Evolutionary conservation across 108 stramenopile species (phyloP), one percentile per base, ranked within the genome.

Genomic region (Pseudonitzschia delicatissima): DNA sequence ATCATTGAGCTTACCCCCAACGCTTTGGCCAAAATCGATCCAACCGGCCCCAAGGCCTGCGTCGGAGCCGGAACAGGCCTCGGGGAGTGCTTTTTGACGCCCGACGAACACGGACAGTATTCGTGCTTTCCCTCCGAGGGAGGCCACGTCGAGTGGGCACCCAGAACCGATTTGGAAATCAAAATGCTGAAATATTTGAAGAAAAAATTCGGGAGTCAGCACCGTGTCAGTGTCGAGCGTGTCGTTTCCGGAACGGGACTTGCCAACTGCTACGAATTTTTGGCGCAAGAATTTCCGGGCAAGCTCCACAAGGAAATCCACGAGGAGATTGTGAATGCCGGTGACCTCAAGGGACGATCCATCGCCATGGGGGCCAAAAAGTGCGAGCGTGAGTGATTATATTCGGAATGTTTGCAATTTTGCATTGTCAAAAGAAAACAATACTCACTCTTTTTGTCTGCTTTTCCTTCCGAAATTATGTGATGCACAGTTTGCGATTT

Each of bases 111-210:
- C 11, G 76, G 72, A 8, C 72, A 65, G 50, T 98, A 99, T 70
- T 82, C 87, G n/a, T 95, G 94, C 42, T 97, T 80, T 52, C 92
- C 98, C 15, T 86, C 86, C 34, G 98, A 99, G 73, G 98, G 98
- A n/a, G 97, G 97, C 0, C 98, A 99, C 49, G 85, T 87, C 9
- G 98, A 97, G 64, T 96, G 89, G 62, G 87, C 90, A 17, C 96
- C 98, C 13, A 78, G 97, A 39, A 72, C 80, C 6, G 77, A 86
- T 28, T 51, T 96, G 28, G 89, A 95, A 79, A 59, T 84, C 39
- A 82, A 96, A 49, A 9, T 55, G 53, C n/a, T 83, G 59, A 49
- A 80, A 49, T 87, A 79, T 69, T 69, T 97, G 17, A 80, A 73
- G 58, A 27, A 67, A 13, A 92, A 91, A 61, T 95, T 89, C 66